Base-by-base conservation (phyloP, 495 filamentous ascomycete genomes). In the Xylaria venustula region DNA sequence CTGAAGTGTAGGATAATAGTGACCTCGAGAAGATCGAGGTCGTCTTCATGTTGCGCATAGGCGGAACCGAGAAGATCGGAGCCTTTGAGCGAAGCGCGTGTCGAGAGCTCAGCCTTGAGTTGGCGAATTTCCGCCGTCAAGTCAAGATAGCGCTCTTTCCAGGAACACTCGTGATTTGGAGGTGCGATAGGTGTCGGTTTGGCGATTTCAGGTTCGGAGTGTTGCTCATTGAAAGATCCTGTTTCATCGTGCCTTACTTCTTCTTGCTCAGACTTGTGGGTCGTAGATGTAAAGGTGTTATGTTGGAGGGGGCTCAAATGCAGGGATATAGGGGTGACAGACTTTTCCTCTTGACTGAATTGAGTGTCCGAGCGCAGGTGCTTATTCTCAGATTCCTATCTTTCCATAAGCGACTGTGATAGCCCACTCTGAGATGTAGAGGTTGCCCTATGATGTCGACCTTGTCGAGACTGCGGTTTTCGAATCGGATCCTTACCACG, bases 1-100 rank as follows among this genome's bases (percentile, higher is more conserved):
- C 65, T 72, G 26, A 77, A 46, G 63, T 80, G 79, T 64, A 83
- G 47, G 2, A 79, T 67, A 58, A 81, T 74, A 14, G 76, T 81
- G 15, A 81, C 57, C 0, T 78, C 78, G 20, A 73, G 63, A n/a
- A 81, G 73, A 22, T 72, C 74, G 25, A 75, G 58, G 48, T 73
- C 65, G 23, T 71, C 67, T 2, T 66, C 67, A 32, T 7, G 44
- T 14, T 52, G 57, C 2, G 48, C 62, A 22, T 58, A 11, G n/a
- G 20, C 46, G 47, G 57, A 37, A 12, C 58, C 46, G 4, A 40
- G 57, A 9, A 66, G 19, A 32, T 57, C 63, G 6, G 59, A 51
- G 1, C 60, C 62, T 28, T 54, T 30, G 1, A 63, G 55, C 4
- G 66, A 69, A 17, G 52, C 49, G 4, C 63, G 51, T 1, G 63